phyloP scores from a whole-genome alignment of 192 early-diverging fungal genomes.

The Coemansia sp. region DNA sequence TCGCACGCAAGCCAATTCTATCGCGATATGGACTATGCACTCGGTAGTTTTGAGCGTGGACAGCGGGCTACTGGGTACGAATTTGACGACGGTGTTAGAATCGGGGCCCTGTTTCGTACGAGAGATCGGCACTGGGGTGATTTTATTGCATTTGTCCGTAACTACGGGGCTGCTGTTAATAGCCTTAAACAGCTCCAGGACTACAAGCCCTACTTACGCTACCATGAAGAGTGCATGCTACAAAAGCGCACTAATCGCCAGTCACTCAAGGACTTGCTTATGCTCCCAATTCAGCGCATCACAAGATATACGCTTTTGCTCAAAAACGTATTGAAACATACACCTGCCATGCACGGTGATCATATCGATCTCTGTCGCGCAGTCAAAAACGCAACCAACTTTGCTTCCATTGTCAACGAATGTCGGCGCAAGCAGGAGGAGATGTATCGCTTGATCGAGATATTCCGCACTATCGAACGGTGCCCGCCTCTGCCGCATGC shows the following conservation, averaged over 20 bases:
- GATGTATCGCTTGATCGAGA: constrained; percentile 32
- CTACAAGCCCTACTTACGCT: constrained; percentile 48
- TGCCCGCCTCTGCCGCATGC: constrained; percentile 40
- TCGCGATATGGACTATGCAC: constrained; percentile 50
- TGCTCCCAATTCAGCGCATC: constrained; percentile 55
- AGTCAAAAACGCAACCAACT: constrained; percentile 49
- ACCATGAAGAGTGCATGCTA: constrained; percentile 52
- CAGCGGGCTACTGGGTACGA: constrained; percentile 9
- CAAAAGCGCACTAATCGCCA: constrained; percentile 54
- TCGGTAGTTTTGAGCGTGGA: constrained; percentile 46
- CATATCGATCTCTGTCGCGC: constrained; percentile 52
- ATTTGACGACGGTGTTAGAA: constrained; percentile 44
- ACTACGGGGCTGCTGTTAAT: constrained; percentile 48
- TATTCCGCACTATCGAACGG: constrained; percentile 30
- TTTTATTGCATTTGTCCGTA: constrained; percentile 51
- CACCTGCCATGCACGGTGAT: constrained; percentile 49
- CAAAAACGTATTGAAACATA: constrained; percentile 51
- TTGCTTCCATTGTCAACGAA: constrained; percentile 53
- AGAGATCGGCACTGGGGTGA: constrained; percentile 48
- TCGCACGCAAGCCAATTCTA: constrained; percentile 53
- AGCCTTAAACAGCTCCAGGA: constrained; percentile 52
- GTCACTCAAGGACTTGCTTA: constrained; percentile 50
- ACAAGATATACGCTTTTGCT: constrained; percentile 54
- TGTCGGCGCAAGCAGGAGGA: constrained; percentile 55
- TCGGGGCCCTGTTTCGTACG: constrained; percentile 47